Conservation (phyloP, 148 eudicot species). For the Rhododendron williamsianum region DNA sequence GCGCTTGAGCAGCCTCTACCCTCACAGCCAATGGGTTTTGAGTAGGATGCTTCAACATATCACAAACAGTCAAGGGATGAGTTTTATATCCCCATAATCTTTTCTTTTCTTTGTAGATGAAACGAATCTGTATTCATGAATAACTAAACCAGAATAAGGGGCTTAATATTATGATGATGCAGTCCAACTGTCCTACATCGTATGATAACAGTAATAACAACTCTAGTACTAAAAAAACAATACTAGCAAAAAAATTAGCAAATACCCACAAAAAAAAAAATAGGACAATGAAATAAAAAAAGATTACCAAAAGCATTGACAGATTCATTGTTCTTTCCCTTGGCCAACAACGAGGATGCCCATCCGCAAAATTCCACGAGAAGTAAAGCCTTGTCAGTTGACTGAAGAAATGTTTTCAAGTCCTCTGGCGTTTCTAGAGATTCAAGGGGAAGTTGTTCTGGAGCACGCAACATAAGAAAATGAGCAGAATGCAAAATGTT, state of each 20-base stretch:
- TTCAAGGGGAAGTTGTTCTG: constrained; percentile 59
- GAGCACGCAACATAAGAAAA: constrained; percentile 42
- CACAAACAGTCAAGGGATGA: neutral
- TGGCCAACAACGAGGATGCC: constrained; percentile 52
- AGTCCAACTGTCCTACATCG: neutral
- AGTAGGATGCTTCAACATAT: neutral
- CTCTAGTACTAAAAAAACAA: neutral
- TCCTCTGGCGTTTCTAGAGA: constrained; percentile 47
- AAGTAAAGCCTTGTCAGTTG: constrained; percentile 77
- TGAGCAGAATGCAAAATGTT: constrained; percentile 55
- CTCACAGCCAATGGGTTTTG: neutral
- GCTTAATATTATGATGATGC: neutral
- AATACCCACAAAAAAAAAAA: neutral
- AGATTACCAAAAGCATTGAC: constrained; percentile 27
- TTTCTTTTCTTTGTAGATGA: neutral
- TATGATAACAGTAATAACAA: neutral
- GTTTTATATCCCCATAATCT: neutral
- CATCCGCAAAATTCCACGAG: constrained; percentile 87
- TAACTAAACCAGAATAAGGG: neutral
- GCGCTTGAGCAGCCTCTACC: neutral
- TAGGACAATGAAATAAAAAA: neutral
- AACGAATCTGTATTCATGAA: neutral
- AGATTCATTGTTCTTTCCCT: constrained; percentile 31
- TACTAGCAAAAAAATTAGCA: neutral
- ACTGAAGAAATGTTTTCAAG: constrained; percentile 52